Evolutionary conservation across 73 alveolate species (phyloP), one percentile per base, ranked within the genome.

Genomic region (Tetrahymena malaccensis): DNA sequence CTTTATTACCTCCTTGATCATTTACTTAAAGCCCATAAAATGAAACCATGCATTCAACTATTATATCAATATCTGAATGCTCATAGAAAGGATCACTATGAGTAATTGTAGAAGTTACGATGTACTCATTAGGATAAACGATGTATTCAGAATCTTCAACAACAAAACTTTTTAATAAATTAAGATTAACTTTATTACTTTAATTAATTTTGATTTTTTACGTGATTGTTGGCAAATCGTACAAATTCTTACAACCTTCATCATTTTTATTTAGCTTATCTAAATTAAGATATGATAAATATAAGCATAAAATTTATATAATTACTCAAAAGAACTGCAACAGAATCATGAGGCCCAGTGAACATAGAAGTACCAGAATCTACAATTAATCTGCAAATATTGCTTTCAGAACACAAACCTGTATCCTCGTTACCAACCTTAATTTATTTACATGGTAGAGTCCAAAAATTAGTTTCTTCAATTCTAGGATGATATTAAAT

Each of bases 311-410:
- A 70, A 17, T 19, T 2, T 7, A 70, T 19, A 8, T 70, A 70
- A 7, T 94, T 94, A 43, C 57, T n/a, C 40, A 96, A 93, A 10
- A 96, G 93, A 35, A n/a, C 44, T 94, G 93, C 94, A 35, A 96
- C 96, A 85, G 94, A 96, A 16, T 85, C 35, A 11, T 94, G 37
- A 17, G 97, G 97, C 16, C 97, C 97, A 35, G 97, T 96, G 11
- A 96, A 85, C 44, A 96, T 43, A 38, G 97, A 94, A 34, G 97
- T 96, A 37, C 97, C 97, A 43, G 97, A 94, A 44, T 96, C 97
- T 8, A 96, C 44, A 84, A 96, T 97, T 35, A 94, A 84, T 50
- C 95, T 96, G 38, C 97, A 96, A n/a, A 84, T 83, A 21, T 94
- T 85, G 17, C 89, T 38, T 34, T 94, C 85, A 43, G 96, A 33